These are phyloP conservation scores for Jatropha podagrica DNA, from an alignment of 441 rosid genomes.

Conservation along the genomic window DNA sequence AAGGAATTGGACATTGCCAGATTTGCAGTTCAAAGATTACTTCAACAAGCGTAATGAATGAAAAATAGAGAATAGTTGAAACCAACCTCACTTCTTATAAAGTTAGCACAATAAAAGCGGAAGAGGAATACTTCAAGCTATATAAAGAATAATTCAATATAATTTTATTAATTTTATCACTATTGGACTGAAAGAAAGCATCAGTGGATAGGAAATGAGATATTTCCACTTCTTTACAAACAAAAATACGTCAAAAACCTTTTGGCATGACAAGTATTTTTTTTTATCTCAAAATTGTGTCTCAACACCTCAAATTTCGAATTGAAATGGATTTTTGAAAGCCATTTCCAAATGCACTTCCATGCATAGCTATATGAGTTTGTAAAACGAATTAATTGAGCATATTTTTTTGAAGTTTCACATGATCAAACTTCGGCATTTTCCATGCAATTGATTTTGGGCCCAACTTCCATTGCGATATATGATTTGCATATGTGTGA, in stretches of 20 bases:
- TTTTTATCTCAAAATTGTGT: not conserved
- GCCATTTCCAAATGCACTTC: not conserved
- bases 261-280: not conserved
- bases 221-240: not conserved
- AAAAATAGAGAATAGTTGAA: not conserved
- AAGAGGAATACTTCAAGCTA: constrained; percentile 1
- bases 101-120: not conserved
- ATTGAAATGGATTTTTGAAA: not conserved
- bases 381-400: not conserved
- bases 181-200: not conserved
- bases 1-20: not conserved
- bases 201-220: not conserved
- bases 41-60: no score
- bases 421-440: not conserved
- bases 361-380: not conserved
- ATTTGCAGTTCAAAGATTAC: not conserved
- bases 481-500: not conserved
- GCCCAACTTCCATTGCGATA: not conserved
- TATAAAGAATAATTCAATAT: not conserved
- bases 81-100: not conserved
- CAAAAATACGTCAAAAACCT: not conserved
- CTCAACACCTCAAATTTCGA: not conserved
- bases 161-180: not conserved
- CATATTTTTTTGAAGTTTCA: not conserved
- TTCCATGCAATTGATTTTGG: not conserved